These are phyloP conservation scores for Pyrenophora tritici-repentis DNA, from an alignment of 2,329 filamentous ascomycete species.

Conservation along the genomic window DNA sequence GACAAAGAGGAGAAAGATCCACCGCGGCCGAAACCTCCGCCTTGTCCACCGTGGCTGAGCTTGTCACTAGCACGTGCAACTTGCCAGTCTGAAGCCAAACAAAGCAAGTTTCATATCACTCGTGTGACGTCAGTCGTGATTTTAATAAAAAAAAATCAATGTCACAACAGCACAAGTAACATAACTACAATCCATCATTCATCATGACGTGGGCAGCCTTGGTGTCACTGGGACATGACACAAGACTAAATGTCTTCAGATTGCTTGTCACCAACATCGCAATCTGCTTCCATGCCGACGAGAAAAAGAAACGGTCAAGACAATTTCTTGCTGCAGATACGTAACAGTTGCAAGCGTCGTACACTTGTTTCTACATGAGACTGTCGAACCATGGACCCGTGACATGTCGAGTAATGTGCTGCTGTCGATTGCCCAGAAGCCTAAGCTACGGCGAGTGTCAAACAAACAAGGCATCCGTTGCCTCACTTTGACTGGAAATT, in stretches of 20 bases:
- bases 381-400: too few relatives aligned
- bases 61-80: slow-evolving; percentile 10
- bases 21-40: slow-evolving; percentile 7
- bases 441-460: too few relatives aligned
- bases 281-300: too few relatives aligned
- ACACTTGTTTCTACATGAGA: too few relatives aligned
- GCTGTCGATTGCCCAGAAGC: too few relatives aligned
- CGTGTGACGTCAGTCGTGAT: slow-evolving; percentile 23
- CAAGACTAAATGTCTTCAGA: neutral
- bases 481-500: too few relatives aligned
- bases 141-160: slow-evolving; percentile 11
- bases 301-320: too few relatives aligned
- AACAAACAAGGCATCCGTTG: too few relatives aligned
- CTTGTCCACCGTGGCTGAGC: slow-evolving; percentile 3
- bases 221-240: neutral
- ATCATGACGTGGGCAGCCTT: slow-evolving; percentile 4
- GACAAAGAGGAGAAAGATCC: neutral
- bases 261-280: too few relatives aligned
- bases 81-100: slow-evolving; percentile 8
- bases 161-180: neutral
- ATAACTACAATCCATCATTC: neutral
- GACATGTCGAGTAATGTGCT: too few relatives aligned
- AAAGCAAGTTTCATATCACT: slow-evolving; percentile 22
- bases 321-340: too few relatives aligned
- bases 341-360: too few relatives aligned